Percentiles rank a stretch among this genome's conserved stretches.
phyloP scores from a whole-genome alignment of 2,329 filamentous ascomycete genomes.

The Huntiella moniliformis region DNA sequence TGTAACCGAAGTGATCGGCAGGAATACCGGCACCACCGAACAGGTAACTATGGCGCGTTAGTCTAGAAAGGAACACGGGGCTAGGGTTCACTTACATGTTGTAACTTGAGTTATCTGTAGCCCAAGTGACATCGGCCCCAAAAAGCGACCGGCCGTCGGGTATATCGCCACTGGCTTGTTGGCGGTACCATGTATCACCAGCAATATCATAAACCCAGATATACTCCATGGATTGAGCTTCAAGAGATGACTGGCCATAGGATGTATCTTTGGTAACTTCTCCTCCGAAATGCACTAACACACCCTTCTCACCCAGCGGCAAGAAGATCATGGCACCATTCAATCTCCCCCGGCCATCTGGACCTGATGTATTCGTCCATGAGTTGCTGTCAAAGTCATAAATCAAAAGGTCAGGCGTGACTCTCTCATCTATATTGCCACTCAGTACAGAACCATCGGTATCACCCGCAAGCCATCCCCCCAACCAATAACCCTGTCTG shows the following conservation, averaged over 20 bases:
- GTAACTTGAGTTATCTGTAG: constrained; percentile 39
- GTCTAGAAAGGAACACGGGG: neutral
- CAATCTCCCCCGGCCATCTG: constrained; percentile 30
- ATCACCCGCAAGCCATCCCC: constrained; percentile 39
- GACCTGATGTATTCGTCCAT: constrained; percentile 33
- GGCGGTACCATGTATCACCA: constrained; percentile 40
- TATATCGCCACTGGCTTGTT: constrained; percentile 33
- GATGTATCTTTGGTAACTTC: constrained; percentile 17
- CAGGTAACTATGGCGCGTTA: constrained; percentile 28
- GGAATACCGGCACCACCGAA: constrained; percentile 38
- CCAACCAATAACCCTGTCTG: constrained; percentile 41
- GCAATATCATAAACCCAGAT: constrained; percentile 43
- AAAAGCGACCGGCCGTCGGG: constrained; percentile 37
- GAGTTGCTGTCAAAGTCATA: constrained; percentile 35
- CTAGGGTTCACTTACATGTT: constrained; percentile 34
- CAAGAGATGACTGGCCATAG: constrained; percentile 27
- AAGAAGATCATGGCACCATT: constrained; percentile 43
- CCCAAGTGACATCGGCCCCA: constrained; percentile 41
- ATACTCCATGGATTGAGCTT: constrained; percentile 26
- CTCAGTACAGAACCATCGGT: constrained; percentile 31
- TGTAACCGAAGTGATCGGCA: constrained; percentile 28
- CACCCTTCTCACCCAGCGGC: constrained; percentile 37
- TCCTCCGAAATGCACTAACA: constrained; percentile 45
- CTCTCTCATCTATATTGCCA: constrained; percentile 18
- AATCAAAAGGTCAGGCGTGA: constrained; percentile 33